Evolutionary conservation across 495 filamentous ascomycete genomes (phyloP), one percentile per base, ranked within the genome.

Genomic region (Cercophora sp.): DNA sequence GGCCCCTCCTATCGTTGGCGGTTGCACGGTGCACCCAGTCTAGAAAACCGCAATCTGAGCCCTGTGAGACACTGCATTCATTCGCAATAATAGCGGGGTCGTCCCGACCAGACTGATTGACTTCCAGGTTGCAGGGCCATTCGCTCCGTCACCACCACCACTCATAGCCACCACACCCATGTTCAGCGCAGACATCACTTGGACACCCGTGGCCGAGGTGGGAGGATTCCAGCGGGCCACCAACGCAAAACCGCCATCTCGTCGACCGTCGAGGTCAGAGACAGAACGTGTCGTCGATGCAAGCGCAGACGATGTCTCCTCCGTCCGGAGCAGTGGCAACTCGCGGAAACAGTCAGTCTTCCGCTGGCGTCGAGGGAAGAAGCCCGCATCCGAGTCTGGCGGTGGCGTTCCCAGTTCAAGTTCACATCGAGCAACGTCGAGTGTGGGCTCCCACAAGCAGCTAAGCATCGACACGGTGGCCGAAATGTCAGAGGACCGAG

Each of bases 141-240:
- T 19, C 41, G 24, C 20, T 24, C 25, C 18, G 22, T 11, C 9
- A 24, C n/a, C 20, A 6, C 9, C n/a, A n/a, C n/a, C n/a, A n/a
- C n/a, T n/a, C n/a, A n/a, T n/a, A n/a, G n/a, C n/a, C n/a, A n/a
- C n/a, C n/a, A n/a, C n/a, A n/a, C 24, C 41, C 22, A 44, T 44
- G 41, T 44, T 44, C 41, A 44, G 41, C 8, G 41, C 41, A 27
- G 41, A 44, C n/a, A 19, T 44, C 24, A 44, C 22, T 26, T 44
- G 41, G 41, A 44, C 41, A 15, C 41, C 41, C 9, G 41, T 44
- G 41, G 41, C 20, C 8, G 41, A 44, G 41, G 41, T 44, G 10
- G 41, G 41, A 13, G 15, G 22, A 15, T 26, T 16, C 10, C 11
- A 15, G 41, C 4, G 24, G 9, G 41, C 4, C 41, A 44, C 22